Conservation (phyloP, 371 early-diverging fungal genomes). For the Syncephalastrum contaminatum region DNA sequence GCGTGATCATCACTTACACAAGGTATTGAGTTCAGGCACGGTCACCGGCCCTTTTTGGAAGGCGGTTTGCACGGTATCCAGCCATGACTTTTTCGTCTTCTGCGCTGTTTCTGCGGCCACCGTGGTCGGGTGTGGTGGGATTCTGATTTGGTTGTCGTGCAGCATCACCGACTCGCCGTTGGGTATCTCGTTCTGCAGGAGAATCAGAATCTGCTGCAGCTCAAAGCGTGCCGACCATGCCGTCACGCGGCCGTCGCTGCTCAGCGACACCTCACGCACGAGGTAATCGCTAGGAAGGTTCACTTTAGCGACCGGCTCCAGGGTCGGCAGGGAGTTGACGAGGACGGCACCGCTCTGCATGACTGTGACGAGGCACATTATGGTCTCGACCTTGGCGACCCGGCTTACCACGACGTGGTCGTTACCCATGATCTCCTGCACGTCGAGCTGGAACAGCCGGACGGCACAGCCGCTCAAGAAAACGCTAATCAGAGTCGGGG, state of each 20-base stretch:
- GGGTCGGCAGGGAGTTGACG: constrained; percentile 27
- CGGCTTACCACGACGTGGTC: too few species aligned
- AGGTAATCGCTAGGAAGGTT: constrained; percentile 4
- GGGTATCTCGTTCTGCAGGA: constrained; percentile 24
- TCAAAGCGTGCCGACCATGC: constrained; percentile 48
- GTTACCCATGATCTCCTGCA: constrained; percentile 7
- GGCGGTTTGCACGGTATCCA: constrained; percentile 46
- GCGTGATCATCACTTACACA: constrained; percentile 37
- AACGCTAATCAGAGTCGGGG: constrained; percentile 11
- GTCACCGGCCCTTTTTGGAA: constrained; percentile 45
- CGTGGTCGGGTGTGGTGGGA: constrained; percentile 45
- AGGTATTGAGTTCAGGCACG: constrained; percentile 43
- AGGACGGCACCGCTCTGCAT: constrained; percentile 22
- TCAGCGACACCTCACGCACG: constrained; percentile 30
- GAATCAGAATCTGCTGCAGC: constrained; percentile 37
- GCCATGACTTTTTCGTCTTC: constrained; percentile 34
- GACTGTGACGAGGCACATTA: constrained; percentile 23
- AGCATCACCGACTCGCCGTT: constrained; percentile 43
- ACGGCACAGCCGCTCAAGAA: constrained; percentile 32
- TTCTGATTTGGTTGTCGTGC: constrained; percentile 30
- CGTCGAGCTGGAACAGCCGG: constrained; percentile 20
- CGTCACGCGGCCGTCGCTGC: constrained; percentile 50
- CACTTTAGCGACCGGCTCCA: constrained; percentile 20
- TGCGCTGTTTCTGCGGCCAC: constrained; percentile 10
- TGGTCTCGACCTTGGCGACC: too few species aligned